Evolutionary conservation across 78 protist genomes (phyloP).

Genomic region (Andalucia godoyi): DNA sequence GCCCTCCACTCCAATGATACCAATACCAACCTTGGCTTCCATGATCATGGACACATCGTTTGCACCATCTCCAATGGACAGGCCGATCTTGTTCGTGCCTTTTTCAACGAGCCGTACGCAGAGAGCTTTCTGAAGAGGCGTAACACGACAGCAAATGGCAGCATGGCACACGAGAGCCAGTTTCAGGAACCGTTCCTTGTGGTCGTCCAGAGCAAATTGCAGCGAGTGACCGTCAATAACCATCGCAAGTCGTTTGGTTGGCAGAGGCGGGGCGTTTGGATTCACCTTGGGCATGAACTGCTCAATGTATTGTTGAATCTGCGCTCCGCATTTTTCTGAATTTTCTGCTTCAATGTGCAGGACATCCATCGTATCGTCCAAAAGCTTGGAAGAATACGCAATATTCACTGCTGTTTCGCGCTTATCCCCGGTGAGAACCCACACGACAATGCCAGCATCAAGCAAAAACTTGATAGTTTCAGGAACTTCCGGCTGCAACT

Average conservation of each 20-base stretch:
- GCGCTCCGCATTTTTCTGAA: background rate
- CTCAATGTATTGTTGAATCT: background rate
- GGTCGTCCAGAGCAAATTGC: background rate
- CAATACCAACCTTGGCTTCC: slow-evolving; percentile 80
- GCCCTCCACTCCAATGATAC: slow-evolving; percentile 87
- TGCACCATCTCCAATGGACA: slow-evolving; percentile 95
- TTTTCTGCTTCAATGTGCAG: background rate
- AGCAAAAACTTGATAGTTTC: slow-evolving; percentile 16
- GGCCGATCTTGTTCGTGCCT: slow-evolving; percentile 31
- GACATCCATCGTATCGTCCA: slow-evolving; percentile 2
- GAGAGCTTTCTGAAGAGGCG: slow-evolving; percentile 56
- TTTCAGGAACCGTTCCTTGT: slow-evolving; percentile 26
- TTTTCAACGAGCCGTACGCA: slow-evolving; percentile 22
- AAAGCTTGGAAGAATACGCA: slow-evolving; percentile 10
- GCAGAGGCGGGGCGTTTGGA: background rate
- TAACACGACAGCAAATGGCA: slow-evolving; percentile 38
- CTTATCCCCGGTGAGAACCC: slow-evolving; percentile 80
- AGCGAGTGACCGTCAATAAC: slow-evolving; percentile 8
- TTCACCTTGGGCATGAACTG: background rate
- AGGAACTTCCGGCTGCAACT: slow-evolving; percentile 41
- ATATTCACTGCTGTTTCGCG: slow-evolving; percentile 57
- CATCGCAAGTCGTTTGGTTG: background rate
- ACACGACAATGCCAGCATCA: slow-evolving; percentile 39
- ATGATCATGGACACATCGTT: slow-evolving; percentile 63
- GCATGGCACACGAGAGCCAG: slow-evolving; percentile 25